phyloP scores from a whole-genome alignment of 1,284 basidiomycete species.

The Heterobasidion occidentale region DNA sequence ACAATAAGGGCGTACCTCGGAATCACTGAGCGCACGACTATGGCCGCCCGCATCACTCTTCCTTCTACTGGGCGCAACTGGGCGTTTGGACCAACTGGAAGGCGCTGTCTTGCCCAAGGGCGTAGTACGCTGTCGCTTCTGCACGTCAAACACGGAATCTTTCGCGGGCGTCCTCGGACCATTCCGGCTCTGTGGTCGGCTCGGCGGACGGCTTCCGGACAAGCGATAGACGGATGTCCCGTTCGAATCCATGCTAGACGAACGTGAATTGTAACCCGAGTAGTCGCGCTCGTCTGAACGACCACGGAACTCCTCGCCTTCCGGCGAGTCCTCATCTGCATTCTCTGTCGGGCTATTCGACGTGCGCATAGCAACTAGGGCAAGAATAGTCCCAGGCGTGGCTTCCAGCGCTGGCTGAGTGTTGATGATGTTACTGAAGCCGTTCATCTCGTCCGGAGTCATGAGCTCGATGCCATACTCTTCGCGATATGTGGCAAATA shows the following conservation, averaged over 20 bases:
- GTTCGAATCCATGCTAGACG: conserved; percentile 47
- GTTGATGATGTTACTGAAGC: conserved; percentile 47
- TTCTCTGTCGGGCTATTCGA: conserved; percentile 33
- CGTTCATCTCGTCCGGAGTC: conserved; percentile 45
- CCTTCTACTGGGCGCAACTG: conserved; percentile 50
- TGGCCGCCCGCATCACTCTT: conserved; percentile 60
- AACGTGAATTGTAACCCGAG: conserved; percentile 34
- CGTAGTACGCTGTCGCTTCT: conserved; percentile 54
- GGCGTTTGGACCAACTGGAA: conserved; percentile 66
- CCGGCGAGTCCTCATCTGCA: conserved; percentile 23
- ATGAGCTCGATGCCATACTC: conserved; percentile 54
- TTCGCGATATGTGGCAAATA: conserved; percentile 49
- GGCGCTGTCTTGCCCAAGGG: conserved; percentile 49
- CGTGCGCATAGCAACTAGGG: conserved; percentile 58
- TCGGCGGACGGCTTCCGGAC: conserved; percentile 23
- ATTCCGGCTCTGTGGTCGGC: conserved; percentile 34
- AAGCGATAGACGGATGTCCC: conserved; percentile 20
- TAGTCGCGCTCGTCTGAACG: conserved; percentile 20
- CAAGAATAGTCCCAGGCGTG: conserved; percentile 56
- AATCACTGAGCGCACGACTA: conserved; percentile 45
- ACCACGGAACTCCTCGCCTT: conserved; percentile 7
- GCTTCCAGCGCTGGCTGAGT: conserved; percentile 58
- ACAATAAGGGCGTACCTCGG: conserved; percentile 42
- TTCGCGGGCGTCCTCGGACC: conserved; percentile 32
- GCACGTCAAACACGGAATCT: conserved; percentile 56